These are phyloP conservation scores for Aspergillus candidus DNA, from an alignment of 2,329 filamentous ascomycete genomes.

Conservation along the genomic window DNA sequence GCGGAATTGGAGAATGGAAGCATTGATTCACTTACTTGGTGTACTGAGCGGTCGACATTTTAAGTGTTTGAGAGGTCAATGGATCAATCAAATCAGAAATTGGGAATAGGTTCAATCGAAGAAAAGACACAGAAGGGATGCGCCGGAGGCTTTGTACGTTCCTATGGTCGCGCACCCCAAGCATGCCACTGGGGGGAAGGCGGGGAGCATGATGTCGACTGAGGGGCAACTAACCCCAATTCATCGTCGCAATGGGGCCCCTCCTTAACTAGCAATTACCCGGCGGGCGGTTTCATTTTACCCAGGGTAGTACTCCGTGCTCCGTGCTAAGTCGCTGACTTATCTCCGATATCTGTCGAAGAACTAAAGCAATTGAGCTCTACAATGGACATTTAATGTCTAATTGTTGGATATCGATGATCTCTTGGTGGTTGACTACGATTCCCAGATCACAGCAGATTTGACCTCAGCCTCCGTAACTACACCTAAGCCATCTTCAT, in stretches of 20 bases:
- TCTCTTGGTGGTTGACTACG: too few relatives aligned
- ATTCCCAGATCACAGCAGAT: too few relatives aligned
- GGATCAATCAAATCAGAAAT: not conserved
- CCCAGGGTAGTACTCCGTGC: too few relatives aligned
- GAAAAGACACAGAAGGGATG: not conserved
- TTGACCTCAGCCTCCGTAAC: not conserved
- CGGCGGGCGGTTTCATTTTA: not conserved
- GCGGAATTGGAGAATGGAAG: not conserved
- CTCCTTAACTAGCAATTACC: not conserved
- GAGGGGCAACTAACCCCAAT: conserved; percentile 12
- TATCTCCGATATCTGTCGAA: too few relatives aligned
- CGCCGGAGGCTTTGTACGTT: conserved; percentile 10
- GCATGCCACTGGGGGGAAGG: conserved; percentile 6
- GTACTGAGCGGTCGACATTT: conserved; percentile 24
- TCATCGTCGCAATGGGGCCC: conserved; percentile 4
- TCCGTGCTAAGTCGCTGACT: too few relatives aligned
- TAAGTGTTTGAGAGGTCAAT: conserved; percentile 9
- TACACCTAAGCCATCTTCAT: not conserved
- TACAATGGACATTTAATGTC: too few relatives aligned
- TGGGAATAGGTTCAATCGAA: not conserved
- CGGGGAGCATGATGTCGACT: conserved; percentile 14
- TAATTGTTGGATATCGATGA: too few relatives aligned
- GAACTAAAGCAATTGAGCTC: too few relatives aligned
- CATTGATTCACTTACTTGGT: conserved; percentile 22
- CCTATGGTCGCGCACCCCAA: not conserved